phyloP scores from a whole-genome alignment of 768 basidiomycete genomes.

The Trametes sanguinea region DNA sequence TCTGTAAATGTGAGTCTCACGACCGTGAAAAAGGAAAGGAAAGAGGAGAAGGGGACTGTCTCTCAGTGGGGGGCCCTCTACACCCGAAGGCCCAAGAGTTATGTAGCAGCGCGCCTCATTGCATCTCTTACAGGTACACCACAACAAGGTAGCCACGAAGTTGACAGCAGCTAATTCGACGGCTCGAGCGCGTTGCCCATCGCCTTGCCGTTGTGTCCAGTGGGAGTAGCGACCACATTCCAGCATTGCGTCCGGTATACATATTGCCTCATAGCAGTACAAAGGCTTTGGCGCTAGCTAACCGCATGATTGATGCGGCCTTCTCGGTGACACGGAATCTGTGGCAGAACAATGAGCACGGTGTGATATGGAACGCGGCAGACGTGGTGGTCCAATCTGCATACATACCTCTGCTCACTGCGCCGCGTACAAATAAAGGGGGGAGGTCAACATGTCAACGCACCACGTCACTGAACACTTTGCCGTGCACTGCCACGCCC shows the following conservation, averaged over 20 bases:
- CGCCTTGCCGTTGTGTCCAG: not conserved
- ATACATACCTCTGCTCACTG: too few species aligned
- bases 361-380: not conserved
- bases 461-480: too few species aligned
- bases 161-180: constrained; percentile 1
- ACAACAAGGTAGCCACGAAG: constrained; percentile 9
- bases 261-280: not conserved
- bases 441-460: too few species aligned
- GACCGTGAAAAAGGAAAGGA: not conserved
- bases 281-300: not conserved
- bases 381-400: too few species aligned
- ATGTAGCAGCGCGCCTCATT: not conserved
- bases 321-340: not conserved
- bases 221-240: not conserved
- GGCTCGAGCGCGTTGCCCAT: not conserved
- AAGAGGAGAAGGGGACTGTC: not conserved
- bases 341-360: not conserved
- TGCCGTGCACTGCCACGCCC: too few species aligned
- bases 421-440: too few species aligned
- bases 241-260: not conserved
- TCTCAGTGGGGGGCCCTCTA: not conserved
- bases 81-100: not conserved
- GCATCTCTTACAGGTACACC: not conserved
- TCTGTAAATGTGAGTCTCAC: not conserved
- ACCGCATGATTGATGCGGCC: not conserved